phyloP scores from a whole-genome alignment of 441 rosid genomes.

The Pelargonium cotyledonis region DNA sequence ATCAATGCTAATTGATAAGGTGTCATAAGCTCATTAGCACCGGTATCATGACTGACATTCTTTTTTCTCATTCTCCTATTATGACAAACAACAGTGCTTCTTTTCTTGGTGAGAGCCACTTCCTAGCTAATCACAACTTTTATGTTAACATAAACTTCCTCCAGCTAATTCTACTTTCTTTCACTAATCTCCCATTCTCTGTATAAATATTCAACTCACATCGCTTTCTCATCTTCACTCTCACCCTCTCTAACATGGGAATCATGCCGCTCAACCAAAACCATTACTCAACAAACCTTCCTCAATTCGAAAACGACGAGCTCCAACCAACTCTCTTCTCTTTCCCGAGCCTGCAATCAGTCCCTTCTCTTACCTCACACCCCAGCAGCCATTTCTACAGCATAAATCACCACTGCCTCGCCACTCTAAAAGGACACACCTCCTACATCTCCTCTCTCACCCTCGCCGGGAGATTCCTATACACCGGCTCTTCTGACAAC shows the following conservation, averaged over 20 bases:
- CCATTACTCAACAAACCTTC: constrained; percentile 20
- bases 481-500: constrained; percentile 54
- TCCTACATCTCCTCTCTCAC: constrained; percentile 59
- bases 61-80: neutral
- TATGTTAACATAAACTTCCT: constrained; percentile 3
- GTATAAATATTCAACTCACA: constrained; percentile 21
- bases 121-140: neutral
- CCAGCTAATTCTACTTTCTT: neutral
- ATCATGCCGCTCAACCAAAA: constrained; percentile 28
- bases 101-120: neutral
- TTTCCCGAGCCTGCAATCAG: constrained; percentile 38
- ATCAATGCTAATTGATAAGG: too few species aligned
- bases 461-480: constrained; percentile 57
- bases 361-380: constrained; percentile 37
- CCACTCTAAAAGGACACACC: constrained; percentile 55
- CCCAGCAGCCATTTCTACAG: constrained; percentile 14
- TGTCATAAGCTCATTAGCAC: too few species aligned
- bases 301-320: constrained; percentile 18
- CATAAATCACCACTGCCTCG: constrained; percentile 40
- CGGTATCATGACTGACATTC: neutral
- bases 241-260: constrained; percentile 5
- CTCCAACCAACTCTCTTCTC: constrained; percentile 26
- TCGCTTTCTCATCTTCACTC: constrained; percentile 12
- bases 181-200: neutral
- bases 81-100: neutral